Conservation (phyloP, 2,329 filamentous ascomycete genomes). For the Chalara sp. region DNA sequence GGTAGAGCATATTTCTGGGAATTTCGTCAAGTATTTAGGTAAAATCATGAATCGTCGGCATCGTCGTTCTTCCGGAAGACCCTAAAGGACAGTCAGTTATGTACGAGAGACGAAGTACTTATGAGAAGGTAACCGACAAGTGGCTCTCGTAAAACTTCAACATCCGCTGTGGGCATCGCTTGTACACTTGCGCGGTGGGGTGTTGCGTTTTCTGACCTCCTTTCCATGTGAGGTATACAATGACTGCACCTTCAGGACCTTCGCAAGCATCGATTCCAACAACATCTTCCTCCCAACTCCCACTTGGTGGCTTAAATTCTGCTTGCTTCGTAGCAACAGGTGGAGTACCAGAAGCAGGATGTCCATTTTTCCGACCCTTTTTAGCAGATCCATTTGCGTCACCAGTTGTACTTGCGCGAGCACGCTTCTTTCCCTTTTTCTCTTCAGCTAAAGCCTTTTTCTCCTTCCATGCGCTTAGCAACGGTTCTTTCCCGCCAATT, state of each 20-base stretch:
- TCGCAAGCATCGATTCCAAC: slow-evolving; percentile 65
- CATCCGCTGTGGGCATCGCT: slow-evolving; percentile 70
- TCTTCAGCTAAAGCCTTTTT: slow-evolving; percentile 34
- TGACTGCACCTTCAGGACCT: slow-evolving; percentile 53
- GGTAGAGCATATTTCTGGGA: too few relatives aligned
- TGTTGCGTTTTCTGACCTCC: slow-evolving; percentile 70
- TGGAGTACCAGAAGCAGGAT: slow-evolving; percentile 42
- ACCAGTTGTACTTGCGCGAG: slow-evolving; percentile 35
- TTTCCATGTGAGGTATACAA: slow-evolving; percentile 69
- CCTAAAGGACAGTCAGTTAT: neutral
- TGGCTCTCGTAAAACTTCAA: slow-evolving; percentile 44
- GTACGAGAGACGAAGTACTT: neutral
- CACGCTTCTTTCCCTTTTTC: slow-evolving; percentile 53
- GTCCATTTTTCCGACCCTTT: slow-evolving; percentile 22
- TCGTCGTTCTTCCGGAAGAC: neutral
- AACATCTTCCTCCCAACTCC: slow-evolving; percentile 72
- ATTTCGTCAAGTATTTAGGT: too few relatives aligned
- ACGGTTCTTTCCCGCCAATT: slow-evolving; percentile 56
- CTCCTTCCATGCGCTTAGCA: slow-evolving; percentile 38
- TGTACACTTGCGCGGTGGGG: slow-evolving; percentile 59
- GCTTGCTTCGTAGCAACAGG: slow-evolving; percentile 36
- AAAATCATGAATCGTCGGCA: neutral
- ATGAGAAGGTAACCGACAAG: slow-evolving; percentile 25
- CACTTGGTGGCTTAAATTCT: slow-evolving; percentile 60
- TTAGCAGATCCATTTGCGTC: slow-evolving; percentile 20